Evolutionary conservation across 192 early-diverging fungal genomes (phyloP), one percentile per base, ranked within the genome.

Genomic region (Phycomyces blakesleeanus): DNA sequence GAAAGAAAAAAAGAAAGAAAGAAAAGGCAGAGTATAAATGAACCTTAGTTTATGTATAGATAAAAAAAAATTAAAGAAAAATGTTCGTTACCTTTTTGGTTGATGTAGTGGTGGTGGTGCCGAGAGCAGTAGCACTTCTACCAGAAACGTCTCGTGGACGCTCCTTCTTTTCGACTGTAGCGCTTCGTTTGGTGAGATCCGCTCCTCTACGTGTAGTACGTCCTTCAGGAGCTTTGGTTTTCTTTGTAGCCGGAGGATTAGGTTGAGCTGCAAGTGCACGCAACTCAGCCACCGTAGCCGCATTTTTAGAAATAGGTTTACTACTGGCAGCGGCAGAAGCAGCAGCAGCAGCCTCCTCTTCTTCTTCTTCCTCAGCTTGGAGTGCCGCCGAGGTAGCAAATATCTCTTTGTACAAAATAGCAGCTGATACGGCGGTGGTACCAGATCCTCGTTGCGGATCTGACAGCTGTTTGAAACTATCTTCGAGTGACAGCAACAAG

Each of bases 151-250:
- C 44, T 47, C 44, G 44, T 47, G 44, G 18, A 11, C 44, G 12
- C 18, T 47, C 44, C 44, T 47, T 47, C 44, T 47, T 47, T 47
- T 47, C 44, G 3, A 47, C 44, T 12, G 44, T 47, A 2, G 44
- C 44, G 11, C 44, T 47, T 47, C 44, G 3, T 18, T 47, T 47
- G 12, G 18, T 47, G 11, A 14, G 12, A 77, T 37, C 82, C 77
- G 21, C 61, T 64, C 42, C 3, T 15, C 21, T n/a, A 10, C 4
- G 34, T 39, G 57, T 20, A n/a, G 51, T n/a, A 11, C 39, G 18
- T 54, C 50, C 24, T 52, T 54, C 27, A n/a, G 51, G n/a, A 21
- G 29, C 51, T 25, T 39, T 54, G 1, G 15, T 41, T 15, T 40
- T 63, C n/a, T 51, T 62, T 9, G 61, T 52, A 15, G 29, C 51